Base-by-base conservation (phyloP, 2,329 filamentous ascomycete genomes). In the Colletotrichum liriopes region DNA sequence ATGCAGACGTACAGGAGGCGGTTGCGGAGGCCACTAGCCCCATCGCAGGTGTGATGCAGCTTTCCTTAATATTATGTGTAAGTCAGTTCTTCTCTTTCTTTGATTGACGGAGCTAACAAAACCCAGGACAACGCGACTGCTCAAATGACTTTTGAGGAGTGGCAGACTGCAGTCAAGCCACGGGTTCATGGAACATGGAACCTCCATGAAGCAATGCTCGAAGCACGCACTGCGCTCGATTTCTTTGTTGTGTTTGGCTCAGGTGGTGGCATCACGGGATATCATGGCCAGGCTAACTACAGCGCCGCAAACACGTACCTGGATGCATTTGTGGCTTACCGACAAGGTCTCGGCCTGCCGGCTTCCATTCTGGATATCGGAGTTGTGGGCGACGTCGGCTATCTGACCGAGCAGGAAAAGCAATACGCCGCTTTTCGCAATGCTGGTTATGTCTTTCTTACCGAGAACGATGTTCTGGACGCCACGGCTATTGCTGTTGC, bases 181-280 rank as follows among this genome's bases (percentile, higher is more conserved):
- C 85, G 86, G 67, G 79, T 84, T 11, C 49, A 75, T 3, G 84
- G 84, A 3, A 82, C 82, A 1, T 82, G 80, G 79, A 85, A 86
- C 66, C 73, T 86, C 0, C 81, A 85, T 64, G 65, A 80, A 14
- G 72, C 76, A 16, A 74, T 81, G 2, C 37, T 70, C 9, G 72
- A 75, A 0, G 54, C 65, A 2, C 52, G 74, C 5, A 23, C 49
- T 0, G 78, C 80, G 0, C 73, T 82, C 0, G 81, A 83, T 68
- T 84, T 86, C 72, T 83, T 85, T 74, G 69, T 85, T 80, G 81
- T 85, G 23, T 83, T 88, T 18, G 89, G 88, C 0, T 87, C 86
- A 3, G 83, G 85, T 0, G 84, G 86, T 3, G 84, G 86, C 12
- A 81, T 86, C 35, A 73, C 82, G 1, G 83, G 81, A 16, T 78